Percentiles rank a stretch among this genome's conserved stretches.
These are phyloP conservation scores for Citrus hindsii DNA, from an alignment of 345 rosid genomes.

Conservation along the genomic window DNA sequence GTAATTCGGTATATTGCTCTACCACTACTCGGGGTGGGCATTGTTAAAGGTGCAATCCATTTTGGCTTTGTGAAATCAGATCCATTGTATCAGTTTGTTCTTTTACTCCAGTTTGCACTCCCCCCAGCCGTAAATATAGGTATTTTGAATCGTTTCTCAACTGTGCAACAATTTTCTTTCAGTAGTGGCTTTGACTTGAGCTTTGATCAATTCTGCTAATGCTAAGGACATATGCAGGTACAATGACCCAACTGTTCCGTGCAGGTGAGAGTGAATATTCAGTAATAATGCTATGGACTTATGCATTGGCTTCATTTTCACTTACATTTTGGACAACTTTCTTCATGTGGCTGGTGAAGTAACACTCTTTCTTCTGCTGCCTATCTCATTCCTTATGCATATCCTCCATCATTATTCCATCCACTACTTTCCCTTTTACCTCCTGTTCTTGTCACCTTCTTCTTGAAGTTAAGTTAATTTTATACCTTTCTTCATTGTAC, in stretches of 20 bases:
- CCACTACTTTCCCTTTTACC: not conserved
- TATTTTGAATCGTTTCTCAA: constrained; percentile 5
- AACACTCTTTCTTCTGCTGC: not conserved
- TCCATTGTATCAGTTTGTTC: constrained; percentile 45
- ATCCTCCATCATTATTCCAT: not conserved
- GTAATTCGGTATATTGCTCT: constrained; percentile 29
- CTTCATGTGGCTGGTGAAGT: constrained; percentile 37
- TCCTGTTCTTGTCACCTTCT: not conserved
- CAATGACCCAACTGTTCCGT: constrained; percentile 38
- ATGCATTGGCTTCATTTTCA: constrained; percentile 31
- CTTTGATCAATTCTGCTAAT: not conserved
- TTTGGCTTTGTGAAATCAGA: constrained; percentile 34
- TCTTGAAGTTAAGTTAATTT: not conserved
- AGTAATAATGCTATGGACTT: constrained; percentile 38
- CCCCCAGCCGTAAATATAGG: constrained; percentile 56
- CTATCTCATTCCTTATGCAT: not conserved
- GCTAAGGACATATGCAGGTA: constrained; percentile 23
- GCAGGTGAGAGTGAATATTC: constrained; percentile 41
- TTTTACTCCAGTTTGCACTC: constrained; percentile 49
- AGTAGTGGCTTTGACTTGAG: not conserved
- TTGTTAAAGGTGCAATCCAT: constrained; percentile 31
- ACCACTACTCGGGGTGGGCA: constrained; percentile 33
- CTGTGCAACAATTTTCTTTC: not conserved
- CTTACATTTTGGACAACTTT: constrained; percentile 46
- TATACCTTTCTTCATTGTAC: not conserved